Percentiles rank a stretch among this genome's conserved stretches.
These are phyloP conservation scores for Phylloporus arenicola DNA, from an alignment of 768 basidiomycete genomes.

Conservation along the genomic window DNA sequence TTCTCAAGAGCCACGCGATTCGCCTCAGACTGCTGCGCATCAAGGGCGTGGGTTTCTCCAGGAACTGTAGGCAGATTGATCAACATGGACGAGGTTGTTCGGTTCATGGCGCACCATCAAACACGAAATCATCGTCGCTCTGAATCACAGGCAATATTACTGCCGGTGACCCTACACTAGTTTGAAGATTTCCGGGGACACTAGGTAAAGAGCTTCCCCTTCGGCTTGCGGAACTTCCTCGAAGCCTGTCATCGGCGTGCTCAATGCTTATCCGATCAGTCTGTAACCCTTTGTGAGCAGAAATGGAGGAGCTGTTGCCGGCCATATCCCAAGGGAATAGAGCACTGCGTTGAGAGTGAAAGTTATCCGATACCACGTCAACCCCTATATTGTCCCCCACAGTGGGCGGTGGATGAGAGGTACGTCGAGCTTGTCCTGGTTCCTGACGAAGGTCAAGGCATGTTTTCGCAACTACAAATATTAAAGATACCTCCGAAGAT, in stretches of 20 bases:
- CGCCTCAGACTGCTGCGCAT: slow-evolving; percentile 51
- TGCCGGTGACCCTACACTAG: slow-evolving; percentile 46
- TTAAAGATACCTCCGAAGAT: slow-evolving; percentile 57
- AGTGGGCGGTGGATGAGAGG: slow-evolving; percentile 48
- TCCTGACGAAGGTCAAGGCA: slow-evolving; percentile 44
- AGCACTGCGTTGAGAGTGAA: slow-evolving; percentile 59
- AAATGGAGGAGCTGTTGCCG: slow-evolving; percentile 54
- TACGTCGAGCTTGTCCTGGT: slow-evolving; percentile 79
- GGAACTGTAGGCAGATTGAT: slow-evolving; percentile 25
- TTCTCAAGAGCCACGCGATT: slow-evolving; percentile 61
- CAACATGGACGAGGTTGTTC: not conserved
- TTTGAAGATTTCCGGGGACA: slow-evolving; percentile 38
- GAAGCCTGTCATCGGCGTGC: slow-evolving; percentile 46
- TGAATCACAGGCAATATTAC: slow-evolving; percentile 37
- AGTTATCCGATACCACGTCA: slow-evolving; percentile 36
- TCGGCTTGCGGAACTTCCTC: slow-evolving; percentile 51
- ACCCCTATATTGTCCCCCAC: slow-evolving; percentile 47
- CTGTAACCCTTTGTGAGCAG: slow-evolving; percentile 31
- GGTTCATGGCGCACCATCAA: slow-evolving; percentile 46
- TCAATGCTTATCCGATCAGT: slow-evolving; percentile 46
- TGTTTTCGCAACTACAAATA: not conserved
- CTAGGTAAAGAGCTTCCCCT: slow-evolving; percentile 57
- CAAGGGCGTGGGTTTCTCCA: slow-evolving; percentile 27
- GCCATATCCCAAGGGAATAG: slow-evolving; percentile 85
- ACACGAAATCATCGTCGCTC: slow-evolving; percentile 57